Evolutionary conservation across 2,329 filamentous ascomycete species (phyloP), one percentile per base, ranked within the genome.

Genomic region (Hypoxylon sp.): DNA sequence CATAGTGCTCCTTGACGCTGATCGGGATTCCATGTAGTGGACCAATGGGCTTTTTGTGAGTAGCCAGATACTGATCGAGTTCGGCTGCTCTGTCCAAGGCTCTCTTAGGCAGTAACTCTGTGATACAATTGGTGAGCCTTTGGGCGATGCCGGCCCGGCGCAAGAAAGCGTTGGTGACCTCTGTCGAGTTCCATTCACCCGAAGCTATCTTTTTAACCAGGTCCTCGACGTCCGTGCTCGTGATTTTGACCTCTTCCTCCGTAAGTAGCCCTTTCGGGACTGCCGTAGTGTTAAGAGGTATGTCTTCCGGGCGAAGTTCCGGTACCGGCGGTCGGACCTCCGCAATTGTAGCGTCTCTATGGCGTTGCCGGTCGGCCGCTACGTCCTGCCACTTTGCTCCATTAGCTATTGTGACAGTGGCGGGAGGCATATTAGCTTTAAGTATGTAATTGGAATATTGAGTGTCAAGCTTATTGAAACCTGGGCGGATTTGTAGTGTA

Each of bases 91-190:
- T 60, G 12, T 67, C 48, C 5, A 76, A 41, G 7, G 73, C 74
- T 43, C 56, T 56, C 25, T 66, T 68, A 0, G 71, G 63, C 9
- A 76, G 55, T 12, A 76, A 39, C 54, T 76, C 74, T 7, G 73
- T 73, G 50, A 74, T 64, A 53, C 73, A 74, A 62, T 76, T 76
- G 2, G 64, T 41, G 2, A 85, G 75, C 69, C 80, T 81, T 65
- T 85, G 83, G 1, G 86, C 85, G 19, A 88, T 73, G 3, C 74
- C 84, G 25, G 87, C 87, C 41, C 87, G 78, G 46, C 84, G 78
- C 45, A 88, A 75, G 73, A 88, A 89, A 1, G 86, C 86, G 30
- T 78, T 81, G 2, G 80, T 81, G 7, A 88, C 83, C 14, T 78
- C 74, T 1, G 76, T 77, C 30, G 81, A 78, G 9, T 78, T 81